Evolutionary conservation across 257 asterid genomes (phyloP), one percentile per base, ranked within the genome.

Genomic region (Solanum lycopersicoides): DNA sequence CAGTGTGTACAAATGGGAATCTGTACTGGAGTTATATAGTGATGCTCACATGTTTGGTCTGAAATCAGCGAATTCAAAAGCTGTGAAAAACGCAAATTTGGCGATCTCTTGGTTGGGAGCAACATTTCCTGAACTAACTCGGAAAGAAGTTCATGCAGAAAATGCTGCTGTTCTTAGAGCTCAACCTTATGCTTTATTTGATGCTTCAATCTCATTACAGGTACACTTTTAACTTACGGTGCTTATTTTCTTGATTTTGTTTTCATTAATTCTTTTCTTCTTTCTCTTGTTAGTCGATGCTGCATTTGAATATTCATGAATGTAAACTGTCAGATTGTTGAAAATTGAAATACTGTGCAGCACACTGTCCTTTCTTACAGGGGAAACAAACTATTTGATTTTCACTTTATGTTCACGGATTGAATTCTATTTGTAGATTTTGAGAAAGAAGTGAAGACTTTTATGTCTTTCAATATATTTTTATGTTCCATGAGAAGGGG

Each of bases 81-180:
- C 98, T 69, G 90, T 93, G 80, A 92, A 87, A 59, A 93, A 92
- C 88, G 91, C 96, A 84, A 91, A 91, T 86, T 87, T 93, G 90
- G 98, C 99, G 82, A 93, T 96, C 84, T 91, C 98, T 90, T 96
- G 99, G 98, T 92, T 95, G 91, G 98, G 94, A 91, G 93, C 95
- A 34, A 94, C 95, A 84, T 96, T 96, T 93, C 98, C 98, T n/a
- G 98, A 93, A 90, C 89, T 96, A 93, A 90, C 90, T 83, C 90
- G 76, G 75, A 92, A 88, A 90, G 88, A 92, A 80, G 95, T 90
- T 86, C 93, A 92, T 83, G 90, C 88, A 82, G 95, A 93, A 88
- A 91, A 93, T 88, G 79, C 68, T 50, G 80, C 76, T 87, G 93
- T 92, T 28, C 92, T 93, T 82, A 94, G 93, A 90, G 98, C 98